Evolutionary conservation across 805 yeast species (phyloP), one percentile per base, ranked within the genome.

Genomic region (Metschnikowia peoriensis): DNA sequence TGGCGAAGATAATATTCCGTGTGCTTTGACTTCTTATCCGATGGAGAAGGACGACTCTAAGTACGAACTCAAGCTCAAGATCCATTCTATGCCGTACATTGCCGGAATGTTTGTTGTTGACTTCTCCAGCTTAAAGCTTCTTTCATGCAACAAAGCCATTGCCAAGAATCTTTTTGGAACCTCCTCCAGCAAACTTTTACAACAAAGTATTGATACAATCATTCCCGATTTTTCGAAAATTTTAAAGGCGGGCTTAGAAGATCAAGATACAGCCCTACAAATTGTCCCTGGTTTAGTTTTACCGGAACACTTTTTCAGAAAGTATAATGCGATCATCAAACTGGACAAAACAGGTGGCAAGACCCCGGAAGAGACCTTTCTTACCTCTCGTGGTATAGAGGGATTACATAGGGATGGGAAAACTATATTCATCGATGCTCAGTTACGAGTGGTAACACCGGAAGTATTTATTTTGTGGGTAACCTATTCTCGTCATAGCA

Each of bases 251-350:
- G 83, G 85, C 1, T 52, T 67, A 12, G 66, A 66, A 2, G 66
- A 63, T 29, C 64, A 64, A 40, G 46, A 54, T 6, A 62, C 64
- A 8, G 58, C 54, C 0, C 55, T 64, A 32, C 58, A 61, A 17
- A 50, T 71, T 27, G 65, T 61, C 7, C 81, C 86, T 0, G 97
- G 97, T 1, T 69, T 89, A 47, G 97, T 92, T 0, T 71, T 92
- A 11, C 96, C 97, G 0, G 98, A 92, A 67, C 97, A 91, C 68
- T 86, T 88, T 65, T 91, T 93, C 71, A 79, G 97, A 56, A 84
- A 85, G 58, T 76, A 83, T 49, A 75, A 77, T 51, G 84, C 87
- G 0, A 73, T 78, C 49, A 58, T 71, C 54, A 52, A 55, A 28
- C 59, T 58, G 14, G 40, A 41, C 11, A 11, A 44, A 11, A 14